Conservation (phyloP, 2,329 filamentous ascomycete genomes). For the Aspergillus pseudotamarii region DNA sequence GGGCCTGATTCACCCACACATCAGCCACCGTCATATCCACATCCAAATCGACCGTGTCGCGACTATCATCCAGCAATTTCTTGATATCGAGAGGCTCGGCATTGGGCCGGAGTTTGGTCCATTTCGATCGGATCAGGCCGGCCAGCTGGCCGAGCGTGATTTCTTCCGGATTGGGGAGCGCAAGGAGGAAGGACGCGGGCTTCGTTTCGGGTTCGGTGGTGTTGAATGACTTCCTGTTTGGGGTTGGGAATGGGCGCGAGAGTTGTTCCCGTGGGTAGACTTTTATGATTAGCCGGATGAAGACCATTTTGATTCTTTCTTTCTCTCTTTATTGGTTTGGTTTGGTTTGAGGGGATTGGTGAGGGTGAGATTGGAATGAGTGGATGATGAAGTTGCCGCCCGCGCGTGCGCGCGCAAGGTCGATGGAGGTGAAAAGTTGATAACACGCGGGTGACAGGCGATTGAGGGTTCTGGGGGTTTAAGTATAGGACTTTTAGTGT, state of each 20-base stretch:
- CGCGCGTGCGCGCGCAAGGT: no score
- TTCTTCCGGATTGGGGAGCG: not conserved
- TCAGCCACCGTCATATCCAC: slow-evolving; percentile 1
- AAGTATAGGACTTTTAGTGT: not conserved
- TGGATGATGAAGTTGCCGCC: not conserved
- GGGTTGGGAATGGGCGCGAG: not conserved
- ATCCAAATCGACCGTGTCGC: not conserved
- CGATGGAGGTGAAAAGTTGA: not conserved
- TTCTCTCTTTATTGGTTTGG: not conserved
- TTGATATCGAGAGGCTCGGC: slow-evolving; percentile 3
- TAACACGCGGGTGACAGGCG: not conserved
- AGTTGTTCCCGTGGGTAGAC: slow-evolving; percentile 6
- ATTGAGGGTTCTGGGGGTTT: no score
- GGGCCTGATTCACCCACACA: slow-evolving; percentile 1
- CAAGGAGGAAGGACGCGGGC: slow-evolving; percentile 2
- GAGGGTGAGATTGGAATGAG: no score
- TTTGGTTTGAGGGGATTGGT: not conserved
- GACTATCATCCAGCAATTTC: slow-evolving; percentile 3
- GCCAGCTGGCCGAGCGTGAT: not conserved
- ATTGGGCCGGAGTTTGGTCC: not conserved
- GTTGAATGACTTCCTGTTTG: not conserved
- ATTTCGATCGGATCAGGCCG: not conserved
- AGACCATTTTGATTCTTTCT: not conserved
- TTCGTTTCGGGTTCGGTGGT: not conserved
- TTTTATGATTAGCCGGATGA: slow-evolving; percentile 4